A percentile compares a stretch with the other conserved stretches of the same genome.
Conservation (phyloP, 1,284 basidiomycete species). For the Mycosarcoma maydis region DNA sequence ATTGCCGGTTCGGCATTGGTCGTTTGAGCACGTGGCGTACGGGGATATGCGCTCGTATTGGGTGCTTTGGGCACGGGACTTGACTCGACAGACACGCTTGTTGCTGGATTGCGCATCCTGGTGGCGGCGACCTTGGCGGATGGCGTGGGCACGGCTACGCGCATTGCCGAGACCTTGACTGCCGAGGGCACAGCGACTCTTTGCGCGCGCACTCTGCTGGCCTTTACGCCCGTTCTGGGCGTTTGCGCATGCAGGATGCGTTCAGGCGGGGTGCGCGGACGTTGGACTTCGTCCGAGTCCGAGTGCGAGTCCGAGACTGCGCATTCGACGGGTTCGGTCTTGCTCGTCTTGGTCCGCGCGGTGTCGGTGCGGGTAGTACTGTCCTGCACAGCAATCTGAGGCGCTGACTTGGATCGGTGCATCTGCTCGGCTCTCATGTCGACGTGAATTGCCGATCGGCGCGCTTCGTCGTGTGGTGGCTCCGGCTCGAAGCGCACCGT, state of each 20-base stretch:
- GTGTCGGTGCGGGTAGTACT: background rate
- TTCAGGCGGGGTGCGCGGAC: slow-evolving; percentile 18
- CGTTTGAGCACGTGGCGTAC: background rate
- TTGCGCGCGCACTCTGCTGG: slow-evolving; percentile 35
- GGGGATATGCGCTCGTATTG: slow-evolving; percentile 5
- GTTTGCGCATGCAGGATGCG: slow-evolving; percentile 19
- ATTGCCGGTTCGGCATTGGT: background rate
- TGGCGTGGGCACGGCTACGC: slow-evolving; percentile 26
- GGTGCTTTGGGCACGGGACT: slow-evolving; percentile 18
- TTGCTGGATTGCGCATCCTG: slow-evolving; percentile 1
- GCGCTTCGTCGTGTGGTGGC: background rate
- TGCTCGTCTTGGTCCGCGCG: background rate
- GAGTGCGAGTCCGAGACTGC: slow-evolving; percentile 3
- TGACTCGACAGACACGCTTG: slow-evolving; percentile 3
- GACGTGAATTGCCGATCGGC: background rate
- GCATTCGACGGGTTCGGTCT: background rate
- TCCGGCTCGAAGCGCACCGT: slow-evolving; percentile 33
- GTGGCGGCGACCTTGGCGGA: slow-evolving; percentile 27
- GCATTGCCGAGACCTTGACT: slow-evolving; percentile 28
- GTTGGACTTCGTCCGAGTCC: background rate
- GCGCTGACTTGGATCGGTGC: slow-evolving; percentile 23
- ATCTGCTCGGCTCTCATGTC: slow-evolving; percentile 1
- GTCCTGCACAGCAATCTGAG: slow-evolving; percentile 16
- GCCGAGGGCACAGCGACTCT: slow-evolving; percentile 19
- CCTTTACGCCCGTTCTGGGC: slow-evolving; percentile 27